A percentile compares a stretch with the other conserved stretches of the same genome.
These are phyloP conservation scores for Ananas comosus DNA, from an alignment of 176 grass and related monocot genomes.

Conservation along the genomic window DNA sequence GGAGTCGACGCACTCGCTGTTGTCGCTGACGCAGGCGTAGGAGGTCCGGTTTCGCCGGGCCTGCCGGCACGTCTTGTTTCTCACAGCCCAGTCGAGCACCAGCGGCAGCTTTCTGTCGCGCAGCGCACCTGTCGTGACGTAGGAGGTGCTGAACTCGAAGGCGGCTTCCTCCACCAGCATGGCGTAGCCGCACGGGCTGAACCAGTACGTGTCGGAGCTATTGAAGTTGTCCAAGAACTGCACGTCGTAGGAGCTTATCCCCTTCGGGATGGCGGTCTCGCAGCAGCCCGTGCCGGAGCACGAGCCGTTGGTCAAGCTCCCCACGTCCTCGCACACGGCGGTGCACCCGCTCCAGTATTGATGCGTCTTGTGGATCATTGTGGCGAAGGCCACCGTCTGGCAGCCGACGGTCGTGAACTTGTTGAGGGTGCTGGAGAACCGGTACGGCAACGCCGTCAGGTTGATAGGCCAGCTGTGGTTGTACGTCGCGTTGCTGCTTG, in stretches of 20 bases:
- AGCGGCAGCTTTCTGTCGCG: neutral
- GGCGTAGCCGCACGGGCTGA: neutral
- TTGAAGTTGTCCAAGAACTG: neutral
- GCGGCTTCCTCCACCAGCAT: neutral
- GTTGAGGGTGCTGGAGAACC: neutral
- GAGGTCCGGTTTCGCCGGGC: neutral
- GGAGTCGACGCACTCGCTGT: neutral
- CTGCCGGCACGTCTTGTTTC: neutral
- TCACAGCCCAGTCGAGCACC: neutral
- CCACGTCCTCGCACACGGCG: neutral
- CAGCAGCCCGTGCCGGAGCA: constrained; percentile 11
- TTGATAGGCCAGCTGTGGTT: neutral
- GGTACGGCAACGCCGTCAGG: neutral
- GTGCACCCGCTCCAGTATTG: neutral
- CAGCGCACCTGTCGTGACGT: neutral
- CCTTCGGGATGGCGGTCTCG: constrained; percentile 11
- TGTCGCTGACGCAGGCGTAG: neutral
- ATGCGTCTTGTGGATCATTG: neutral
- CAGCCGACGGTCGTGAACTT: constrained; percentile 10
- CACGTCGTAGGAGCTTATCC: too few species aligned
- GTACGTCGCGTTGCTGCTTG: neutral
- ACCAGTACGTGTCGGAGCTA: neutral
- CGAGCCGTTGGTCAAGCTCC: neutral
- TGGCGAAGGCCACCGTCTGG: constrained; percentile 2
- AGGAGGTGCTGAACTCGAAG: neutral